Base-by-base conservation (phyloP, 345 rosid genomes). In the Firmiana major region DNA sequence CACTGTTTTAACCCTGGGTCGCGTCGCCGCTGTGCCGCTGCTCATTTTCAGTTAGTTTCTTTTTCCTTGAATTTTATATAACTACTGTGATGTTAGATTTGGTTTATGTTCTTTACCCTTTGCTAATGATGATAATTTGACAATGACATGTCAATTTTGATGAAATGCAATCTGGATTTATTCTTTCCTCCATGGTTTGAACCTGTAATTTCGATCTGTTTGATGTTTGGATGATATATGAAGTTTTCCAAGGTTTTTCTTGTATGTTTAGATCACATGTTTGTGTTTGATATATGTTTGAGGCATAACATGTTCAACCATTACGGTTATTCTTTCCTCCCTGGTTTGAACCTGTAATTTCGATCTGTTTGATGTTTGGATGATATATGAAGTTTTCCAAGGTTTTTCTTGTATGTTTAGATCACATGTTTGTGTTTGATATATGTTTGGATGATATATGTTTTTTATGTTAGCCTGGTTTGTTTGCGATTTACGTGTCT, bases 11-110 rank as follows among this genome's bases (percentile, higher is more conserved):
- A 97, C 99, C 69, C 94, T 97, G 45, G 97, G 93, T 45, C 99
- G 99, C 31, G 97, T 97, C 62, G 93, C 90, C 46, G 95, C 97
- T 69, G 96, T 97, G 67, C 99, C 99, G 46, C 85, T 97, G 65
- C 89, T 97, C 53, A 73, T 97, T 78, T 72, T 86, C 79, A 89
- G 99, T 97, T 71, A 84, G 36, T 91, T 80, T 38, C 76, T 15
- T 40, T 54, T 49, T 36, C 21, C 21, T 22, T 74, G 17, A 10
- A 71, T 17, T 71, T 71, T 51, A 26, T 15, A 9, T 26, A 3
- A 38, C 40, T 26, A 0, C 1, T 22, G n/a, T n/a, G 57, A 69
- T 69, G 53, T 69, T 24, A 16, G 7, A 46, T 48, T 43, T 3
- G 5, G 51, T 46, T 69, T 31, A 15, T 63, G 16, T 66, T 66